Evolutionary conservation across 2,329 filamentous ascomycete species (phyloP).

Genomic region (Cercospora janseana): DNA sequence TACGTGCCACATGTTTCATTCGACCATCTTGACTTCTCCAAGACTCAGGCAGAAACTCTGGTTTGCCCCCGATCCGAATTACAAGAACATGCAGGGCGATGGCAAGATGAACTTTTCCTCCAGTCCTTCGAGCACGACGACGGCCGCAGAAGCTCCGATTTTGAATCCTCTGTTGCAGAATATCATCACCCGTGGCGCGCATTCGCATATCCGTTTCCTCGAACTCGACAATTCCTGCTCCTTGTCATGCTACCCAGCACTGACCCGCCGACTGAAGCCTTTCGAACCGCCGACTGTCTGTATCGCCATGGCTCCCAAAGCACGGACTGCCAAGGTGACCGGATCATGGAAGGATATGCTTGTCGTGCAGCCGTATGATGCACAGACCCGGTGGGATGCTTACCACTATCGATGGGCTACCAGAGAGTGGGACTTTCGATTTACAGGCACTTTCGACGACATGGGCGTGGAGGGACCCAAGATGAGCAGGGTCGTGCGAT

Average conservation of each 20-base stretch:
- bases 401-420: slow-evolving; percentile 12
- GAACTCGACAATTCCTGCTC: slow-evolving; percentile 5
- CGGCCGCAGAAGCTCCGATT: not conserved
- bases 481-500: slow-evolving; percentile 2
- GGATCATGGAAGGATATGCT: slow-evolving; percentile 8
- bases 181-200: slow-evolving; percentile 3
- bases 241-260: slow-evolving; percentile 2
- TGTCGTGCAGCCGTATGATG: slow-evolving; percentile 5
- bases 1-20: slow-evolving; percentile 7
- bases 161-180: slow-evolving; percentile 4
- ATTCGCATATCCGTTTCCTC: slow-evolving; percentile 10
- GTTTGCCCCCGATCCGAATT: slow-evolving; percentile 7
- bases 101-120: too few relatives aligned
- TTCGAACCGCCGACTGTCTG: slow-evolving; percentile 5
- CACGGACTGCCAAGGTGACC: not conserved
- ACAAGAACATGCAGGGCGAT: not conserved
- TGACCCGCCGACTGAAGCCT: slow-evolving; percentile 5
- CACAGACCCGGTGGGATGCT: slow-evolving; percentile 4
- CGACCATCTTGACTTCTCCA: slow-evolving; percentile 7
- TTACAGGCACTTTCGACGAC: slow-evolving; percentile 3
- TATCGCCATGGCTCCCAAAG: slow-evolving; percentile 8
- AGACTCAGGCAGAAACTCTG: slow-evolving; percentile 12
- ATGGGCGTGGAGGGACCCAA: not conserved
- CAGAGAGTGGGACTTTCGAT: slow-evolving; percentile 9
- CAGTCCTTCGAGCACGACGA: not conserved